These are phyloP conservation scores for Zygosaccharomyces siamensis DNA, from an alignment of 805 yeast species.

Conservation along the genomic window DNA sequence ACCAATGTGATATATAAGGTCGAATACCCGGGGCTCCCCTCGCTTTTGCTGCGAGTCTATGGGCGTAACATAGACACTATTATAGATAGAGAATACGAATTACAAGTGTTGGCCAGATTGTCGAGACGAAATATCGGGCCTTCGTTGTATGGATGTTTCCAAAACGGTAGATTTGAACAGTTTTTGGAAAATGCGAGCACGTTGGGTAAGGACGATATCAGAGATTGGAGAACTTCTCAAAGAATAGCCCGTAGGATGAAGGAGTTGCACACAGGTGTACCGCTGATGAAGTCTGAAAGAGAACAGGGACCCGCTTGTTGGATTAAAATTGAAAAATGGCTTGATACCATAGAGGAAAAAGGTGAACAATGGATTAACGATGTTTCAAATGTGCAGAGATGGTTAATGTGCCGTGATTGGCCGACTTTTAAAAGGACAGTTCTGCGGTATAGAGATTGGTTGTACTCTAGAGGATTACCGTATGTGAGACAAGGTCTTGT, in stretches of 20 bases:
- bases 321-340: constrained; percentile 71
- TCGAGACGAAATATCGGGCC: constrained; percentile 84
- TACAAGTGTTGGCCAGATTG: constrained; percentile 65
- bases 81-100: constrained; percentile 80
- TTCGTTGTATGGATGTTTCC: constrained; percentile 76
- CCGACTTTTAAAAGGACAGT: constrained; percentile 46
- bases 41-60: constrained; percentile 72
- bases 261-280: constrained; percentile 80
- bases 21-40: constrained; percentile 55
- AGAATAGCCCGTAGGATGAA: constrained; percentile 96
- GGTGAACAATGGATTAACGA: constrained; percentile 36
- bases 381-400: constrained; percentile 34
- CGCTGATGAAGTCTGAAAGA: constrained; percentile 53
- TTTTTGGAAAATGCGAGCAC: constrained; percentile 79
- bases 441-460: constrained; percentile 55
- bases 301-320: constrained; percentile 62
- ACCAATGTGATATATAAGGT: constrained; percentile 86
- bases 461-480: constrained; percentile 37
- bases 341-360: constrained; percentile 39
- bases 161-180: constrained; percentile 93
- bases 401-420: constrained; percentile 42
- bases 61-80: constrained; percentile 83
- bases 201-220: constrained; percentile 64
- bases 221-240: constrained; percentile 69
- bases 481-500: constrained; percentile 48